These are phyloP conservation scores for Penstemon newberryi DNA, from an alignment of 257 asterid genomes.

Conservation along the genomic window DNA sequence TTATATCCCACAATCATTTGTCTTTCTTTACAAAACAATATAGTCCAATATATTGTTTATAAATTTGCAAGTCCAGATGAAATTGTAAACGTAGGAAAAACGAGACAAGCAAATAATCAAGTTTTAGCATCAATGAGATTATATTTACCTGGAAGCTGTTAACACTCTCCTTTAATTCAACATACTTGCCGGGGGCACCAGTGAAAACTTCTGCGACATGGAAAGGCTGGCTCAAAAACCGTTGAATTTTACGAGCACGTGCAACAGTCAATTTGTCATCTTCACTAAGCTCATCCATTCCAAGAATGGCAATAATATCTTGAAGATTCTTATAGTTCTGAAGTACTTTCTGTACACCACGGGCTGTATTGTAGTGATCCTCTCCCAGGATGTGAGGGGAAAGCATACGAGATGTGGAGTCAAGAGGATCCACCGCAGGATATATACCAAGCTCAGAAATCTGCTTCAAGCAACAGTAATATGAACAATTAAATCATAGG, in stretches of 20 bases:
- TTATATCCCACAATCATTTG: too few species aligned
- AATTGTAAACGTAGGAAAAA: background rate
- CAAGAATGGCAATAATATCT: slow-evolving; percentile 97
- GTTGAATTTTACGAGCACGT: slow-evolving; percentile 90
- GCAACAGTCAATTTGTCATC: slow-evolving; percentile 99
- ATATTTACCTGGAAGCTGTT: slow-evolving; percentile 82
- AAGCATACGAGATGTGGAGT: slow-evolving; percentile 98
- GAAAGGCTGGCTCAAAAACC: slow-evolving; percentile 98
- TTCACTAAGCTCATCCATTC: slow-evolving; percentile 99
- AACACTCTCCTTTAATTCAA: slow-evolving; percentile 93
- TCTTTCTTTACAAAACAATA: background rate
- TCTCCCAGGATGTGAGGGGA: slow-evolving; percentile 97
- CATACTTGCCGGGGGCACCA: slow-evolving; percentile 96
- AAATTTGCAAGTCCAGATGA: background rate
- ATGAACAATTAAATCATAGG: slow-evolving; percentile 5
- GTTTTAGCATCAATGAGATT: slow-evolving; percentile 5
- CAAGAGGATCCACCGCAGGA: slow-evolving; percentile 98
- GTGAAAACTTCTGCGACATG: slow-evolving; percentile 99
- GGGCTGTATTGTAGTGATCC: slow-evolving; percentile 94
- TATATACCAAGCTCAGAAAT: slow-evolving; percentile 98
- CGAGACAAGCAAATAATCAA: background rate
- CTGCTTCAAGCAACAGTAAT: slow-evolving; percentile 38
- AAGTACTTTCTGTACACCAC: slow-evolving; percentile 96
- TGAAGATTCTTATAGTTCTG: slow-evolving; percentile 98
- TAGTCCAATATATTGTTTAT: too few species aligned